Evolutionary conservation across 2,329 filamentous ascomycete species (phyloP).

Genomic region (Epichloe gansuensis): DNA sequence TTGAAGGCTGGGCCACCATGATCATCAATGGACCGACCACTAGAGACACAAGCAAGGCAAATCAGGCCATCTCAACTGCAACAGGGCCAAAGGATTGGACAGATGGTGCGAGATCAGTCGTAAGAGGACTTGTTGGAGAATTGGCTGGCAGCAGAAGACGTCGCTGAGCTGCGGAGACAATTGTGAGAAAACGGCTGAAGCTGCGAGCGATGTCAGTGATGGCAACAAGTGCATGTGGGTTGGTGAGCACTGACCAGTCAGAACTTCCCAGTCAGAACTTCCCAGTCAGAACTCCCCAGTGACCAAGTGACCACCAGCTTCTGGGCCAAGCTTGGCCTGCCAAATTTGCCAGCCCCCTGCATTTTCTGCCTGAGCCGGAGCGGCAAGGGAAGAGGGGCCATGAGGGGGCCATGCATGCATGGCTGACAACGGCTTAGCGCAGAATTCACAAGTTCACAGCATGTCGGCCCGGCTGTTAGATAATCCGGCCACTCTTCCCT

Average conservation of each 20-base stretch:
- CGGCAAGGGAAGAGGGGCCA: too few species aligned
- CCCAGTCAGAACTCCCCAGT: too few species aligned
- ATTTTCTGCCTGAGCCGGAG: not conserved
- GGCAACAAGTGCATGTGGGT: not conserved
- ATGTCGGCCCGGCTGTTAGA: constrained; percentile 3
- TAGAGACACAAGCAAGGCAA: not conserved
- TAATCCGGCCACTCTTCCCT: constrained; percentile 3
- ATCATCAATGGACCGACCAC: constrained; percentile 10
- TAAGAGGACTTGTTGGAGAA: not conserved
- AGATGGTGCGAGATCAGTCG: not conserved
- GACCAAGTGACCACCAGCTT: too few species aligned
- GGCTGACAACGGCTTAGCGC: constrained; percentile 1
- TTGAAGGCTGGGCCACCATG: constrained; percentile 33
- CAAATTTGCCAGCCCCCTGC: not conserved
- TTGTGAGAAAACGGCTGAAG: not conserved
- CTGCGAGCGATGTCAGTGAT: not conserved
- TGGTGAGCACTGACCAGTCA: too few species aligned
- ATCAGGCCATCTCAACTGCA: constrained; percentile 6
- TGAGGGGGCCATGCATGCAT: not conserved
- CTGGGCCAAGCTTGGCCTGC: not conserved
- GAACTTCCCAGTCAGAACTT: too few species aligned
- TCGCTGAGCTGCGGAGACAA: not conserved
- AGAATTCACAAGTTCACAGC: too few species aligned
- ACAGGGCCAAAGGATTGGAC: not conserved
- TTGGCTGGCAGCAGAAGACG: not conserved